phyloP scores from a whole-genome alignment of 257 asterid genomes.

The Leonotis leonurus region DNA sequence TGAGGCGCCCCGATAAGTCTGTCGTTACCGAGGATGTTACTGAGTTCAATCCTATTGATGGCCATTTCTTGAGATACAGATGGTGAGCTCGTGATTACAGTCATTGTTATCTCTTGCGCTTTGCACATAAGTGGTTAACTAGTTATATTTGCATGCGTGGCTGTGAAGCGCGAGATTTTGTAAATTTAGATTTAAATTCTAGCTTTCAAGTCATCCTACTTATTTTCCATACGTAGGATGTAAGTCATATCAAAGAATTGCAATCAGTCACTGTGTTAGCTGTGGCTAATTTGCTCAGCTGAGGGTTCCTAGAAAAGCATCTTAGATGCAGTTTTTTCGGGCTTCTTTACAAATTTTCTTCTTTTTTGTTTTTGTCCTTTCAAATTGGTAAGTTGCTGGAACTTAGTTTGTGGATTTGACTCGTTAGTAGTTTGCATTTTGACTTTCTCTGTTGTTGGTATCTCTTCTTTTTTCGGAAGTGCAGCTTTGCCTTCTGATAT shows the following conservation, averaged over 20 bases:
- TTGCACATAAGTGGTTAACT: not conserved
- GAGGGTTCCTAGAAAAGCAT: not conserved
- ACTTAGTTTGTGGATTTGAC: not conserved
- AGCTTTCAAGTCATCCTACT: not conserved
- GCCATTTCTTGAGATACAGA: slow-evolving; percentile 63
- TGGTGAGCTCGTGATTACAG: slow-evolving; percentile 42
- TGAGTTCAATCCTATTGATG: slow-evolving; percentile 60
- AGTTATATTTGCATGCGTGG: slow-evolving; percentile 1
- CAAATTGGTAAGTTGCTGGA: not conserved
- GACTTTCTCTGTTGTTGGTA: not conserved
- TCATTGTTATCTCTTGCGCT: not conserved
- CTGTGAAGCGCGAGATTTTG: not conserved
- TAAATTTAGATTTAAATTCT: not conserved
- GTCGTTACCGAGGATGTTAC: slow-evolving; percentile 57
- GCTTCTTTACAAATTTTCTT: not conserved
- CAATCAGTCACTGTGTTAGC: not conserved
- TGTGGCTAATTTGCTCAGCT: not conserved
- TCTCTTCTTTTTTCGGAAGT: not conserved
- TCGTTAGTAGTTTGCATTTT: not conserved
- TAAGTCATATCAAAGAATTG: not conserved
- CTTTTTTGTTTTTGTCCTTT: not conserved
- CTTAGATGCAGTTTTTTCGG: not conserved
- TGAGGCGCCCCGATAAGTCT: slow-evolving; percentile 56
- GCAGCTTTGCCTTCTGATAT: not conserved
- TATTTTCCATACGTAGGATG: not conserved